Evolutionary conservation across 192 early-diverging fungal genomes (phyloP), one percentile per base, ranked within the genome.

Genomic region (Funneliformis mosseae): DNA sequence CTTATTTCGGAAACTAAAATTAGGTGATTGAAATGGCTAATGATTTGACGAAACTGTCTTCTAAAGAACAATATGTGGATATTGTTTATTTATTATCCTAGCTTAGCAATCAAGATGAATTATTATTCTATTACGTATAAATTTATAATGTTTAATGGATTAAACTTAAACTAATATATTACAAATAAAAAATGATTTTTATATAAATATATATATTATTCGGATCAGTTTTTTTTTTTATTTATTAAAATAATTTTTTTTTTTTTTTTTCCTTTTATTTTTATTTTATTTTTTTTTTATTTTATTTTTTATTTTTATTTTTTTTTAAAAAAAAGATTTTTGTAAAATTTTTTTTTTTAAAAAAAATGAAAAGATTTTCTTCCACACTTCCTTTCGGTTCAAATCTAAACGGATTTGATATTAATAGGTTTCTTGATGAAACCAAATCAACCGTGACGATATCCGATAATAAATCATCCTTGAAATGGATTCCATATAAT

Each of bases 401-500:
- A 16, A 68, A 68, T 5, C 33, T 38, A 41, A 12, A 6, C 1
- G 42, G n/a, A n/a, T 4, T 21, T n/a, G 68, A 70, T 10, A 70
- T 70, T 70, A 41, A 70, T 23, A 33, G 39, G n/a, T 70, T 70
- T 42, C 38, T 70, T 42, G 68, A 70, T 41, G 68, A 70, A 70
- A 18, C 18, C 21, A 69, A 38, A 69, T 38, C 12, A 41, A 41
- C 18, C 23, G 42, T 16, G 4, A 42, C 18, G 5, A 69, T 39
- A 69, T 42, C 39, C 9, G 21, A 41, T 41, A 39, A 70, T 42
- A 39, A 70, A n/a, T 41, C 33, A 41, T 25, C 68, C 9, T 55
- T 74, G 21, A 74, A 55, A 28, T 74, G 73, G 73, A 74, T 74
- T 16, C 73, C 73, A 27, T 74, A 50, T 74, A 38, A 48, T 27